Percentiles rank a stretch among this genome's conserved stretches.
Conservation (phyloP, 257 asterid genomes). For the Schizonepeta tenuifolia region DNA sequence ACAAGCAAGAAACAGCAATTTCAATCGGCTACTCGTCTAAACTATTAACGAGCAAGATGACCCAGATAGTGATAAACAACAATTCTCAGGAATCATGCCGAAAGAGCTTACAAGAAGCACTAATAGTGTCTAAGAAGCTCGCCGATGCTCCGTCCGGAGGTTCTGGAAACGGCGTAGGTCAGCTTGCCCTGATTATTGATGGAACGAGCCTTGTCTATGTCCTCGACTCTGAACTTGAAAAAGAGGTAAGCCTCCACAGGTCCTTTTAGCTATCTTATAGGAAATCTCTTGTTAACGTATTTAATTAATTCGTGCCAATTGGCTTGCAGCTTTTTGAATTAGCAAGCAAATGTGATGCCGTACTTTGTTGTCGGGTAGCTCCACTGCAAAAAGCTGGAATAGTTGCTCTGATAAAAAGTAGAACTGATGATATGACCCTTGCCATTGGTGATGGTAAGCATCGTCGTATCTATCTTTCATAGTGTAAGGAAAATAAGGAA, state of each 20-base stretch:
- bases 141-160: slow-evolving; percentile 35
- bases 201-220: slow-evolving; percentile 97
- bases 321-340: slow-evolving; percentile 77
- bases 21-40: slow-evolving; percentile 93
- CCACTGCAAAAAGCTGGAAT: slow-evolving; percentile 98
- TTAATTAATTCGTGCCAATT: slow-evolving; percentile 18
- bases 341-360: slow-evolving; percentile 80
- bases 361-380: slow-evolving; percentile 97
- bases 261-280: slow-evolving; percentile 28
- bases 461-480: slow-evolving; percentile 14
- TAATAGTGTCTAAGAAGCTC: slow-evolving; percentile 52
- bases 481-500: neutral
- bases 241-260: slow-evolving; percentile 57
- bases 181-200: slow-evolving; percentile 81
- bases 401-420: slow-evolving; percentile 84
- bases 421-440: slow-evolving; percentile 89
- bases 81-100: slow-evolving; percentile 76
- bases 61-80: slow-evolving; percentile 70
- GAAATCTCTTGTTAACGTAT: neutral
- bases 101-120: slow-evolving; percentile 75
- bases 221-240: slow-evolving; percentile 90
- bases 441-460: slow-evolving; percentile 97
- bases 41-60: slow-evolving; percentile 83
- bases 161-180: slow-evolving; percentile 43
- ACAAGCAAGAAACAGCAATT: slow-evolving; percentile 98